Evolutionary conservation across 1,284 basidiomycete genomes (phyloP).

Genomic region (Rhodotorula sp.): DNA sequence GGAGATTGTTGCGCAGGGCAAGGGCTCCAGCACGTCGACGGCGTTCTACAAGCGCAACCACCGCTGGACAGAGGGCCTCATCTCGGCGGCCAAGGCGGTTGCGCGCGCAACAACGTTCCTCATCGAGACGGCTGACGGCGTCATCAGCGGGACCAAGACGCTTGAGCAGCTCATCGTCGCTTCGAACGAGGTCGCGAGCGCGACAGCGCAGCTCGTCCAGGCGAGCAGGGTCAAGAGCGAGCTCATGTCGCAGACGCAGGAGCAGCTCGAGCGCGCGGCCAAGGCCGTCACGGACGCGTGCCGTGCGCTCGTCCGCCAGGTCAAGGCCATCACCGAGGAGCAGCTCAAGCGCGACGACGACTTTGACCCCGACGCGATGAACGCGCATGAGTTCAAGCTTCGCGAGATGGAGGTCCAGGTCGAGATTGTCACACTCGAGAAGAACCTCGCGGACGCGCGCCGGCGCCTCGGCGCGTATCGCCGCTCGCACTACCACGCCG

Average conservation of each 20-base stretch:
- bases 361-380: slow-evolving; percentile 89
- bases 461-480: slow-evolving; percentile 85
- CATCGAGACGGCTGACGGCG: slow-evolving; percentile 97
- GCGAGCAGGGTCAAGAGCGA: slow-evolving; percentile 98
- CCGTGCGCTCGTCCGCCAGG: slow-evolving; percentile 92
- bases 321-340: slow-evolving; percentile 89
- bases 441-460: slow-evolving; percentile 64
- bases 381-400: slow-evolving; percentile 92
- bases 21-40: slow-evolving; percentile 80
- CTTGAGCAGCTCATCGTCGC: slow-evolving; percentile 98
- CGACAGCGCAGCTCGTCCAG: slow-evolving; percentile 96
- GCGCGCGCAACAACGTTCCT: slow-evolving; percentile 96
- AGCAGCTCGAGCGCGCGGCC: slow-evolving; percentile 90
- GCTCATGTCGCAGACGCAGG: slow-evolving; percentile 97
- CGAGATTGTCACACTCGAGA: slow-evolving; percentile 79
- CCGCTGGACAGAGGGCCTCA: slow-evolving; percentile 98
- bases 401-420: slow-evolving; percentile 99
- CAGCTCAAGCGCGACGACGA: slow-evolving; percentile 71
- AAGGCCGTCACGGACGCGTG: slow-evolving; percentile 99
- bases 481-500: slow-evolving; percentile 69
- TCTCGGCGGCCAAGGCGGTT: slow-evolving; percentile 95
- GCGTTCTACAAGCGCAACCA: slow-evolving; percentile 99
- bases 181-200: slow-evolving; percentile 95
- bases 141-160: slow-evolving; percentile 84
- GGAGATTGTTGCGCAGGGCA: slow-evolving; percentile 95